phyloP scores from a whole-genome alignment of 2,329 filamentous ascomycete genomes.

The Fusarium beomiforme region DNA sequence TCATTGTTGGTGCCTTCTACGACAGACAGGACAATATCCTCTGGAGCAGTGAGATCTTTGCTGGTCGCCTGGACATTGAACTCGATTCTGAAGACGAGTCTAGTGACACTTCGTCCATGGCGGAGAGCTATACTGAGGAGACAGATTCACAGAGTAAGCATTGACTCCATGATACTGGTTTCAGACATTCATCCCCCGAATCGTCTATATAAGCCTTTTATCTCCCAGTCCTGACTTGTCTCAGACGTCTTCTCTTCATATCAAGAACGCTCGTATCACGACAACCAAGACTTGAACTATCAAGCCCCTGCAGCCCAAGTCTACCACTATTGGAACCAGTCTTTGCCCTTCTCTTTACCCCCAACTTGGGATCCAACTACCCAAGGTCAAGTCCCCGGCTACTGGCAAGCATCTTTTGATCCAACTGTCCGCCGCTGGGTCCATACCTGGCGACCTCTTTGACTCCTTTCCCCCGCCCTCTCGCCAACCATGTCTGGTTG shows the following conservation, averaged over 20 bases:
- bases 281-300: background rate
- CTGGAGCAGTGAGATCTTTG: conserved; percentile 59
- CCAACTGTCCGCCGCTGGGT: conserved; percentile 46
- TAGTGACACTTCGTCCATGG: conserved; percentile 20
- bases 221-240: conserved; percentile 7
- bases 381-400: conserved; percentile 46
- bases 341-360: background rate
- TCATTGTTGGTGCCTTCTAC: conserved; percentile 59
- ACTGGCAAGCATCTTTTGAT: conserved; percentile 50
- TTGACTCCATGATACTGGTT: background rate
- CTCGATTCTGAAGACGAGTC: conserved; percentile 41
- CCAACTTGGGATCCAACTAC: conserved; percentile 44
- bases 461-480: background rate
- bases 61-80: conserved; percentile 44
- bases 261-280: background rate
- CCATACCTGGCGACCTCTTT: conserved; percentile 51
- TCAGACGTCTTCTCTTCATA: conserved; percentile 24
- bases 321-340: conserved; percentile 14
- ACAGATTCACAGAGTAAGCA: conserved; percentile 34
- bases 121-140: conserved; percentile 14
- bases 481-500: conserved; percentile 49
- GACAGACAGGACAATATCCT: conserved; percentile 53
- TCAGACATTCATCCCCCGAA: conserved; percentile 2
- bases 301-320: conserved; percentile 3
- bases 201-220: conserved; percentile 21